These are phyloP conservation scores for Trichophyton schoenleinii DNA, from an alignment of 2,329 filamentous ascomycete species.

Conservation along the genomic window DNA sequence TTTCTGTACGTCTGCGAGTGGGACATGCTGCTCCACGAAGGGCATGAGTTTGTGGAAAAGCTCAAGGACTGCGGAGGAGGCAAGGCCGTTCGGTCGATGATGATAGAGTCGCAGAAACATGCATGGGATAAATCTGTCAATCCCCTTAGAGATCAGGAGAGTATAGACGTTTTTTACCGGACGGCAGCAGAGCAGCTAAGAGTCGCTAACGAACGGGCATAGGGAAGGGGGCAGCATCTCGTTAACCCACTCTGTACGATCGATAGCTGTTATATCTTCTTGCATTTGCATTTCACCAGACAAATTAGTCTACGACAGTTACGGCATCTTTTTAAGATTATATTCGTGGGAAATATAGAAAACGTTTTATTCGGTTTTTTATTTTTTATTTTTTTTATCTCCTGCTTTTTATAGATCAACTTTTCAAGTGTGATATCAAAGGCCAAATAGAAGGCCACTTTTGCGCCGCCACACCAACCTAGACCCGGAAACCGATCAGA, in stretches of 20 bases:
- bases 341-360: not conserved
- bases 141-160: constrained; percentile 34
- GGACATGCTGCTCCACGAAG: constrained; percentile 55
- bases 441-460: not conserved
- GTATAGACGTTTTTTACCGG: constrained; percentile 31
- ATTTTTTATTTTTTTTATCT: not conserved
- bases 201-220: constrained; percentile 21
- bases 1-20: constrained; percentile 53
- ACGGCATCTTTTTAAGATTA: not conserved
- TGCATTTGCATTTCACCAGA: not conserved
- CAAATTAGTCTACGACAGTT: not conserved
- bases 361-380: not conserved
- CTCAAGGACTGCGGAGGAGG: constrained; percentile 26
- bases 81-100: constrained; percentile 34
- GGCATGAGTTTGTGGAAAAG: constrained; percentile 33
- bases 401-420: not conserved
- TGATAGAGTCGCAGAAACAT: constrained; percentile 36
- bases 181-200: constrained; percentile 35
- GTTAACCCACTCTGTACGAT: too few relatives aligned
- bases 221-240: not conserved
- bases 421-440: not conserved
- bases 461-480: not conserved
- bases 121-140: constrained; percentile 39
- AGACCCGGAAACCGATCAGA: not conserved
- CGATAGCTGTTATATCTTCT: not conserved